A percentile compares a stretch with the other conserved stretches of the same genome.
These are phyloP conservation scores for Austroboletus novae-zelandiae DNA, from an alignment of 1,284 basidiomycete genomes.

Conservation along the genomic window DNA sequence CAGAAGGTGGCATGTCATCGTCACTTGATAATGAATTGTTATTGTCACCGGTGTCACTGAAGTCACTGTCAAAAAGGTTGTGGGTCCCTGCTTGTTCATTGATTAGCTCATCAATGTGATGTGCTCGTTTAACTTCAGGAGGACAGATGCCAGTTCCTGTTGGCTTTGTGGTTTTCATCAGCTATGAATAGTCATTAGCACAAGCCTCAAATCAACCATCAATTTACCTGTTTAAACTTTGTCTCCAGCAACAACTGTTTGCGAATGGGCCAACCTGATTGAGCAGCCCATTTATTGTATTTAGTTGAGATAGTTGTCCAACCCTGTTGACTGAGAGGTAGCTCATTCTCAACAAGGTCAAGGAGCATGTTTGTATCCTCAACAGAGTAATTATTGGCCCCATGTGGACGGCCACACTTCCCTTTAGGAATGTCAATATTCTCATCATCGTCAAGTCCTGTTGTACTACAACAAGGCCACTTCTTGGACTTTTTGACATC, in stretches of 20 bases:
- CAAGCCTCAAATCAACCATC: not conserved
- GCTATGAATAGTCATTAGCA: not conserved
- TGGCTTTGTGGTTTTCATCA: constrained; percentile 28
- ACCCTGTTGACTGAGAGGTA: constrained; percentile 18
- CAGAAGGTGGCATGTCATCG: not conserved
- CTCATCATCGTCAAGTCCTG: not conserved
- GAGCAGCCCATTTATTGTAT: constrained; percentile 24
- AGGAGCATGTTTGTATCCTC: constrained; percentile 16
- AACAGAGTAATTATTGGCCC: constrained; percentile 17
- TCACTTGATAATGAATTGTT: not conserved
- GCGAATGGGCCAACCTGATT: constrained; percentile 14
- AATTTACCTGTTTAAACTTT: constrained; percentile 35
- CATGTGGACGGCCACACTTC: not conserved
- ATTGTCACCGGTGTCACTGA: not conserved
- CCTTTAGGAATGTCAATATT: not conserved
- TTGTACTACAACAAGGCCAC: not conserved
- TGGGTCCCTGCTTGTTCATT: constrained; percentile 21
- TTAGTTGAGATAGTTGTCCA: constrained; percentile 13
- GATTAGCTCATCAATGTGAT: constrained; percentile 27
- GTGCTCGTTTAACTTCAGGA: constrained; percentile 26
- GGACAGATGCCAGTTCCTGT: constrained; percentile 34
- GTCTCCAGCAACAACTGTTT: constrained; percentile 27
- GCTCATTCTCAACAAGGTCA: constrained; percentile 10
- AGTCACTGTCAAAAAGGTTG: constrained; percentile 29
- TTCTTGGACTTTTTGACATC: not conserved